Evolutionary conservation across 768 basidiomycete species (phyloP).

Genomic region (Galerina sulciceps): DNA sequence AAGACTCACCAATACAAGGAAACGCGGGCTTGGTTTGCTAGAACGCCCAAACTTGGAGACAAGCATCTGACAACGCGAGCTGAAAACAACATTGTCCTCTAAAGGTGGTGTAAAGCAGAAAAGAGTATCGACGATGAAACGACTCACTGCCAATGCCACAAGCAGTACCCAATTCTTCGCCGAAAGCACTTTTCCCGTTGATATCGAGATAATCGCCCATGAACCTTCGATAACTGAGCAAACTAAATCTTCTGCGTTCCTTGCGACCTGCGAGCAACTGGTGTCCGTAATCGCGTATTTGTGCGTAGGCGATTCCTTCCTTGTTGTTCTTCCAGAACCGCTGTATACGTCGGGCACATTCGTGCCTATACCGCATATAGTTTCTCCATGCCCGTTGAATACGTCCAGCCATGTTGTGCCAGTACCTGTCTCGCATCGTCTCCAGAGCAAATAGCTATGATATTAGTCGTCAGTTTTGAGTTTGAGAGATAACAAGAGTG

Average conservation of each 20-base stretch:
- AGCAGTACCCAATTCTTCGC: slow-evolving; percentile 71
- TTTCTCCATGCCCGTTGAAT: slow-evolving; percentile 97
- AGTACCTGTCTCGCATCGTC: slow-evolving; percentile 98
- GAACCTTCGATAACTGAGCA: slow-evolving; percentile 92
- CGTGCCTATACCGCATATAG: slow-evolving; percentile 93
- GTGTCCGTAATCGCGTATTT: slow-evolving; percentile 94
- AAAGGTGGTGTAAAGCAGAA: neutral
- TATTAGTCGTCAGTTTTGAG: slow-evolving; percentile 6
- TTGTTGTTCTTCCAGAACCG: slow-evolving; percentile 99
- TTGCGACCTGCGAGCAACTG: slow-evolving; percentile 89
- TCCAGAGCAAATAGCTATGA: slow-evolving; percentile 92
- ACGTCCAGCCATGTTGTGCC: slow-evolving; percentile 99
- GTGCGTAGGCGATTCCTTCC: slow-evolving; percentile 85
- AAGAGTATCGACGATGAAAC: neutral
- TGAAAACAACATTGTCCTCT: slow-evolving; percentile 86
- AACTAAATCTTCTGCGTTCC: slow-evolving; percentile 90
- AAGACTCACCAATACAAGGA: slow-evolving; percentile 79
- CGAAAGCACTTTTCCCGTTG: slow-evolving; percentile 79
- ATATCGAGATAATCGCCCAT: slow-evolving; percentile 96
- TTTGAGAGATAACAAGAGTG: neutral
- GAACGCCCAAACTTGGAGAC: slow-evolving; percentile 87
- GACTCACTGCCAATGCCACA: slow-evolving; percentile 76
- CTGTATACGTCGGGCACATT: slow-evolving; percentile 94
- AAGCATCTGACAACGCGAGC: slow-evolving; percentile 77
- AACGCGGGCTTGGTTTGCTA: slow-evolving; percentile 90